Base-by-base conservation (phyloP, 2,329 filamentous ascomycete genomes). In the Endothia cerciana region DNA sequence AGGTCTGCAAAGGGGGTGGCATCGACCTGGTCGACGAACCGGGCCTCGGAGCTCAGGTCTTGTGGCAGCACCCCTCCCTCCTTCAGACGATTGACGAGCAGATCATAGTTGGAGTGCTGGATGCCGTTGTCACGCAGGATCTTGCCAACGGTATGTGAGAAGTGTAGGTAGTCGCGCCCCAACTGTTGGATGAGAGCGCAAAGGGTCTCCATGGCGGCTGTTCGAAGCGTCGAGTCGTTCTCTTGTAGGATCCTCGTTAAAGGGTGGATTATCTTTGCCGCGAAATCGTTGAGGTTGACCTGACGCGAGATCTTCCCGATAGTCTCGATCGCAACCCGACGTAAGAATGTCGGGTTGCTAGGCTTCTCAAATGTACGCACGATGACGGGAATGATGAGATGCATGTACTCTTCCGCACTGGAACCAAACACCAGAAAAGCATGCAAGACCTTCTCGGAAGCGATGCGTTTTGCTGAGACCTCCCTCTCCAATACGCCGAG, bases 331-430 rank as follows among this genome's bases (percentile, higher is more conserved):
- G 94, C 94, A 30, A 89, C 89, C 77, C 93, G 96, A 62, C 93
- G 87, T 58, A 97, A 87, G 66, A 90, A 90, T 1, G 87, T 82
- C 8, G 93, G 93, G 69, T 96, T 92, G 13, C 91, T 89, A 40
- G 91, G 87, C 74, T 93, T 96, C 76, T 99, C 94, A 73, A 99
- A 98, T 59, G 97, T 91, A 55, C 91, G 89, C 10, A 99, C 94
- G 73, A 99, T 93, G 43, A 97, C 93, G 0, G 95, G 95, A 61
- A 99, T 92, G 71, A 99, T 98, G 62, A 99, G 84, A 76, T 99
- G 95, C 95, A 99, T 99, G 77, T 99, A 99, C 76, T 99, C 95
- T 76, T 99, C 95, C 13, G 91, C 92, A 73, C 94, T 98, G 0
- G 94, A 90, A 1, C 96, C 96, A 75, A 99, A 99, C 0, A 99